phyloP scores from a whole-genome alignment of 139 green algal genomes.

The Chlamydomonas applanata region DNA sequence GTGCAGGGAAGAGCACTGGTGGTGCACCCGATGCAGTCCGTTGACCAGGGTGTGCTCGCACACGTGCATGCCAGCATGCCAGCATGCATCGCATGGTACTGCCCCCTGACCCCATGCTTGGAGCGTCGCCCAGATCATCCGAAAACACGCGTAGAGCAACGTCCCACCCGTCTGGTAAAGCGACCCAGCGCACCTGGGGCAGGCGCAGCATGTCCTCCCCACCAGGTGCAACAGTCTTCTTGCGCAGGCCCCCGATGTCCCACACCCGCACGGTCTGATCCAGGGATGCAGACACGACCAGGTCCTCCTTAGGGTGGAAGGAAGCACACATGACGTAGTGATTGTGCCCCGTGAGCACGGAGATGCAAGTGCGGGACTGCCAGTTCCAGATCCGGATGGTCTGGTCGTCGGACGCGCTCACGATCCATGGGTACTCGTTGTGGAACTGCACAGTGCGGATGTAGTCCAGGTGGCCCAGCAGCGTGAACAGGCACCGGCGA shows the following conservation, averaged over 20 bases:
- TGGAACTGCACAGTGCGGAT: constrained; percentile 98
- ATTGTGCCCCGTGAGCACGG: constrained; percentile 98
- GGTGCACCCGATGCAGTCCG: too few species aligned
- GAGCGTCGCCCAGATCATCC: not conserved
- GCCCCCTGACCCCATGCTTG: too few species aligned
- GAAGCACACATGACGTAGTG: constrained; percentile 99
- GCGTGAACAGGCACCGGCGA: constrained; percentile 95
- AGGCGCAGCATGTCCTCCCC: constrained; percentile 83
- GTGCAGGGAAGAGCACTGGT: too few species aligned
- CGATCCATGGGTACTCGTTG: constrained; percentile 96
- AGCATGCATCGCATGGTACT: not conserved
- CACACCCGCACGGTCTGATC: constrained; percentile 98
- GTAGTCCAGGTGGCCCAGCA: constrained; percentile 99
- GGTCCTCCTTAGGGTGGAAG: constrained; percentile 97
- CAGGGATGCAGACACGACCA: constrained; percentile 89
- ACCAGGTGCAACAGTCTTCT: constrained; percentile 87
- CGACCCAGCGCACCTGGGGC: constrained; percentile 59
- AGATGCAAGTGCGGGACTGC: constrained; percentile 93
- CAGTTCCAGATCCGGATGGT: constrained; percentile 99
- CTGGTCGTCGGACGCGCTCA: constrained; percentile 95
- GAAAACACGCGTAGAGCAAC: not conserved
- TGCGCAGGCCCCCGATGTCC: constrained; percentile 95
- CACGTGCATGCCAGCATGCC: not conserved
- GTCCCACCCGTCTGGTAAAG: not conserved
- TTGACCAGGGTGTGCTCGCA: too few species aligned